phyloP scores from a whole-genome alignment of 2,329 filamentous ascomycete genomes.

The Venturia nashicola region DNA sequence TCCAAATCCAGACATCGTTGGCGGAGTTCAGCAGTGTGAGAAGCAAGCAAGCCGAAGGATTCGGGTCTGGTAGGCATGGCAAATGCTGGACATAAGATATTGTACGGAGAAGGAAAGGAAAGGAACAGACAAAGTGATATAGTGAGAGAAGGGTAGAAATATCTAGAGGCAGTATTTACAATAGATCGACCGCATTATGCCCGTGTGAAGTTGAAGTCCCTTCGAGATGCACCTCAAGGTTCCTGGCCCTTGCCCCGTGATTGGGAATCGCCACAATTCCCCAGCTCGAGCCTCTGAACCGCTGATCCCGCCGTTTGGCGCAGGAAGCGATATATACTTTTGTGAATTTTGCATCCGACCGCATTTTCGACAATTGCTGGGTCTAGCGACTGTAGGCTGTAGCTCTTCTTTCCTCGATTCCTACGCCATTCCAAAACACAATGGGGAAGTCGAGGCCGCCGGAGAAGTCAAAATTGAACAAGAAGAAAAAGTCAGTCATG shows the following conservation, averaged over 20 bases:
- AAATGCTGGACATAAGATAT: neutral
- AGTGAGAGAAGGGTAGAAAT: neutral
- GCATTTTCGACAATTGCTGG: neutral
- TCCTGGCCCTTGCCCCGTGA: neutral
- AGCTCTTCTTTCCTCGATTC: neutral
- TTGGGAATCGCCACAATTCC: neutral
- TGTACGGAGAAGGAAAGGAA: neutral
- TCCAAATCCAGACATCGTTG: slow-evolving; percentile 2
- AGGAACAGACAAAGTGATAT: neutral
- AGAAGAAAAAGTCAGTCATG: slow-evolving; percentile 22
- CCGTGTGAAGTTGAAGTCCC: neutral
- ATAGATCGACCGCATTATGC: neutral
- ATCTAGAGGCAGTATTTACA: neutral
- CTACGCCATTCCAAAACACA: neutral
- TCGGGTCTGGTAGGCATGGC: neutral
- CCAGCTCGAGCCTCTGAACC: neutral
- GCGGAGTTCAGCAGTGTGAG: neutral
- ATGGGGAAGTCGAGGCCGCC: slow-evolving; percentile 11
- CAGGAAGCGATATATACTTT: neutral
- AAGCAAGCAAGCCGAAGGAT: neutral
- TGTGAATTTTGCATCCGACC: neutral
- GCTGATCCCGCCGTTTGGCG: neutral
- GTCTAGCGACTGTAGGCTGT: neutral
- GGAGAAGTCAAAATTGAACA: slow-evolving; percentile 12
- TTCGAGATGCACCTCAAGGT: neutral